Evolutionary conservation across 202 grass and related monocot genomes (phyloP).

Genomic region (Saccharum hybrid): DNA sequence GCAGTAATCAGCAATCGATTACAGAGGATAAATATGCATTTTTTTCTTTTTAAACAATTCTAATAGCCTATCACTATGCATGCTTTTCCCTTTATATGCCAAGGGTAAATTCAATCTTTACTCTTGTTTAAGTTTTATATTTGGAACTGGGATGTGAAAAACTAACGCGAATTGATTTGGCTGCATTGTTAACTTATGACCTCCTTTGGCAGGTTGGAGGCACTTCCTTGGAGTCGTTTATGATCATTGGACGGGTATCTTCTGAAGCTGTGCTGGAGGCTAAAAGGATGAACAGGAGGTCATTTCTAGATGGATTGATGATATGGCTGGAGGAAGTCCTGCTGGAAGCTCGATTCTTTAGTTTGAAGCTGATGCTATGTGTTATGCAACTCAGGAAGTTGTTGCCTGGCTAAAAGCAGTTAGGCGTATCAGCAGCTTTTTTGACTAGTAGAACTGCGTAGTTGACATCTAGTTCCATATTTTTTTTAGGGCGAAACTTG

Average conservation of each 20-base stretch:
- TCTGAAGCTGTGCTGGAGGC: slow-evolving; percentile 81
- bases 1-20: slow-evolving; percentile 28
- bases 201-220: slow-evolving; percentile 65
- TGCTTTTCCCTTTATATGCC: not conserved
- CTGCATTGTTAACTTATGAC: slow-evolving; percentile 23
- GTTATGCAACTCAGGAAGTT: slow-evolving; percentile 60
- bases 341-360: slow-evolving; percentile 59
- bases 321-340: slow-evolving; percentile 76
- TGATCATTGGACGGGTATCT: slow-evolving; percentile 75
- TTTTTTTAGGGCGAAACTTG: not conserved
- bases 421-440: not conserved
- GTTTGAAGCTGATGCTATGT: slow-evolving; percentile 55
- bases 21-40: not conserved
- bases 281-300: slow-evolving; percentile 54
- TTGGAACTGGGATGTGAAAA: not conserved
- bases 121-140: slow-evolving; percentile 1
- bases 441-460: slow-evolving; percentile 17
- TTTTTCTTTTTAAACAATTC: not conserved
- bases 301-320: slow-evolving; percentile 42
- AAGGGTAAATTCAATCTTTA: slow-evolving; percentile 16
- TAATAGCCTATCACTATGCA: not conserved
- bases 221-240: slow-evolving; percentile 74
- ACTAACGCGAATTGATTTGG: not conserved
- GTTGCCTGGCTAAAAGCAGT: slow-evolving; percentile 39
- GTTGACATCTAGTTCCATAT: slow-evolving; percentile 5